Percentiles rank a stretch among this genome's conserved stretches.
phyloP scores from a whole-genome alignment of 441 rosid species.

The Corymbia calophylla region DNA sequence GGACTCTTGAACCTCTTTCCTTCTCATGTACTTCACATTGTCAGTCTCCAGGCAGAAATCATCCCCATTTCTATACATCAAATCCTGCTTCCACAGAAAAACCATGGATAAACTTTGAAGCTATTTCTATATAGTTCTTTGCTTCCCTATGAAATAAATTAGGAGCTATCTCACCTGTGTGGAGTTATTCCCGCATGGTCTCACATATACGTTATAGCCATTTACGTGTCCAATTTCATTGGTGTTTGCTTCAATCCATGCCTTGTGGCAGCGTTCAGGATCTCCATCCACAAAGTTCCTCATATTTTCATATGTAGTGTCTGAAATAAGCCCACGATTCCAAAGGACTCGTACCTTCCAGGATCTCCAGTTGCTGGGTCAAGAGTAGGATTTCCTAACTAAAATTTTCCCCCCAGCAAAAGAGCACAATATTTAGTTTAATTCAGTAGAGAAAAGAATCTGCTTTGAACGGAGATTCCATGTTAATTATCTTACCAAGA shows the following conservation, averaged over 20 bases:
- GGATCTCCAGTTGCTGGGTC: neutral
- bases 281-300: neutral
- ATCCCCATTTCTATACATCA: neutral
- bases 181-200: neutral
- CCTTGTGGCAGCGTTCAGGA: fast-evolving
- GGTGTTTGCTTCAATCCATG: neutral
- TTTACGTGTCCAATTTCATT: neutral
- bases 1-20: neutral
- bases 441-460: neutral
- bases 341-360: neutral
- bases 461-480: fast-evolving
- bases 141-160: neutral
- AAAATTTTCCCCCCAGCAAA: neutral
- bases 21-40: neutral
- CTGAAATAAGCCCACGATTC: neutral
- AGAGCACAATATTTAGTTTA: neutral
- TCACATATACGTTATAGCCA: neutral
- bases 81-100: neutral
- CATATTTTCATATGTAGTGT: neutral
- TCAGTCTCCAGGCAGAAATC: neutral
- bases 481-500: neutral
- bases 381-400: neutral
- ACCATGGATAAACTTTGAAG: neutral
- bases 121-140: neutral
- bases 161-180: neutral